Base-by-base conservation (phyloP, 345 rosid genomes). In the Xanthoceras sorbifolium region DNA sequence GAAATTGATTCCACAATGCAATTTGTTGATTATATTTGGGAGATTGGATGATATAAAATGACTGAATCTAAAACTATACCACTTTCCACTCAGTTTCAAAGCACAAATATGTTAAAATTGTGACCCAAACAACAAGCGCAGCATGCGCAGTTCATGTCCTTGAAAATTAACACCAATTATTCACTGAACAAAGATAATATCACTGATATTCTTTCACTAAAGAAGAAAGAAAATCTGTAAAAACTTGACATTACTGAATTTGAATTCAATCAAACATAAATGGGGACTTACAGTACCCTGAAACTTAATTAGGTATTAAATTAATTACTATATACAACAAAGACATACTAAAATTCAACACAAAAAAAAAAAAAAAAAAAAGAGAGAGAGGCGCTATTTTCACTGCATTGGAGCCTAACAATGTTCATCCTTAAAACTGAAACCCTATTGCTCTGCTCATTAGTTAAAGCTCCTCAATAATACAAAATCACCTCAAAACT, bases 251-350 rank as follows among this genome's bases (percentile, higher is more conserved):
- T 23, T 26, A 44, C 22, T 4, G 60, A 7, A 65, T 15, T 29
- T 1, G 38, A 12, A 65, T 17, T 20, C 6, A 64, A 18, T 28
- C 31, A 18, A 22, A 55, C 46, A 22, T 15, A 1, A 44, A 23
- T 62, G 63, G 34, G 55, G 66, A 29, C 12, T 73, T 44, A 31
- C 59, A 11, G 17, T 76, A 74, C 23, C 66, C 72, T 62, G 77
- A 54, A 66, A 66, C 50, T 54, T 69, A 62, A 64, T 80, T 70
- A 42, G 71, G 78, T 64, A 57, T 78, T 20, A n/a, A 26, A 65
- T 74, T 74, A 70, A 72, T 61, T 28, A 66, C 61, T 74, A 83
- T 83, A 63, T 75, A 87, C 87, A 84, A 11, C 3, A 64, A 68
- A 40, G 75, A 62, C 79, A 52, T 31, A 64, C 60, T 63, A 34